Base-by-base conservation (phyloP, 1,139 yeast genomes). In the Scheffersomyces cryptocercus region DNA sequence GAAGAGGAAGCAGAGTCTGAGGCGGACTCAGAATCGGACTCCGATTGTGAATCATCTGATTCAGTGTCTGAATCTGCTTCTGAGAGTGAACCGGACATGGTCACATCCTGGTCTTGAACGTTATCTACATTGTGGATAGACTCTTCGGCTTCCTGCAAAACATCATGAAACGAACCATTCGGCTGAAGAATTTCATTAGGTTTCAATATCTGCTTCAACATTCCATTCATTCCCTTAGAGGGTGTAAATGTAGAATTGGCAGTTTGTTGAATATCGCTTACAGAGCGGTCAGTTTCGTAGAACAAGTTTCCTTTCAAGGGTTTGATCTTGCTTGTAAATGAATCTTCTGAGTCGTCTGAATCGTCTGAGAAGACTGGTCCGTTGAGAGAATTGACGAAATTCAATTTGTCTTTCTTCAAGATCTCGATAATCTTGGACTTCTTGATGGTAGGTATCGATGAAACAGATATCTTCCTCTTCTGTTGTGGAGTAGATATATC, bases 291-390 rank as follows among this genome's bases (percentile, higher is more conserved):
- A 20, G 26, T 20, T 20, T 20, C 26, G 8, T 20, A 20, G 9
- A 20, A 20, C 24, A 14, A 11, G 24, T 14, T 31, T 15, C 20
- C 35, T 31, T 15, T 31, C n/a, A 31, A 31, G 10, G 15, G 35
- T 24, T 39, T 44, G 12, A 47, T 50, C 16, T 42, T 42, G 28
- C 31, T 39, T 35, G 35, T 49, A 41, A 52, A 50, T 1, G 55
- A 47, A 32, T 43, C 48, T 13, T 52, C 55, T 10, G 55, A 47
- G 8, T 39, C 40, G 4, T 52, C 53, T 1, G 54, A 51, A 33
- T 52, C 55, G 14, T 53, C 55, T 3, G 54, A 51, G 31, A 51
- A 49, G 7, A 50, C 29, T 7, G 29, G 15, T 3, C 29, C 10
- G 7, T 48, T 50, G 2, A 28, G 26, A 2, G 40, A 33, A 9